Base-by-base conservation (phyloP, 306 rosid genomes). In the Biancaea sappan region DNA sequence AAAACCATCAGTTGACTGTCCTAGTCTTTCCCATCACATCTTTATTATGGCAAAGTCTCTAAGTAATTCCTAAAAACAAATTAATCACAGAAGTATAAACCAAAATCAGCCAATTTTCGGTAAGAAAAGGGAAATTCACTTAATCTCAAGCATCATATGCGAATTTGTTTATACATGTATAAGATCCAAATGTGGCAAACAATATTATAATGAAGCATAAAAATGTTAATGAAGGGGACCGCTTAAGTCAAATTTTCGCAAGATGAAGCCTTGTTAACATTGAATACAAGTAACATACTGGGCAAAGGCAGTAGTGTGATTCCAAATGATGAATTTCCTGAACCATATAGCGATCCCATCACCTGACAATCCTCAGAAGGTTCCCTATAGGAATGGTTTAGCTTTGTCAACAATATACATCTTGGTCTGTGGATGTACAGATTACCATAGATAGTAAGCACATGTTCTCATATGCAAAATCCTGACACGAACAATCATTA, bases 341-440 rank as follows among this genome's bases (percentile, higher is more conserved):
- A 83, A 80, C 97, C 96, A 60, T 91, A 93, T 93, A 96, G 85
- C 85, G 91, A 80, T 59, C 98, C 97, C 85, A 89, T 74, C 66
- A 86, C 73, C 54, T 96, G 89, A 71, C 77, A 81, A 77, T 91
- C 98, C 73, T 89, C 80, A 57, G 88, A 77, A 54, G 84, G 75
- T 82, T 83, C 82, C 73, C 98, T 93, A 80, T 67, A 82, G 67
- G 43, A 79, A 78, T 46, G 24, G 69, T 35, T 35, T 28, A 84
- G 69, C 76, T 69, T 69, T 37, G 62, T 88, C 82, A 87, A 73
- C 40, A 60, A 19, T 28, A 1, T 61, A 35, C 70, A 59, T 60
- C 77, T 75, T 62, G 16, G 72, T 71, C 12, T 35, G 22, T 69
- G 75, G 53, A 68, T 14, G 66, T 78, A 62, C 75, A 75, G 63